Base-by-base conservation (phyloP, 2,329 filamentous ascomycete genomes). In the Exutisphaerella laricina region DNA sequence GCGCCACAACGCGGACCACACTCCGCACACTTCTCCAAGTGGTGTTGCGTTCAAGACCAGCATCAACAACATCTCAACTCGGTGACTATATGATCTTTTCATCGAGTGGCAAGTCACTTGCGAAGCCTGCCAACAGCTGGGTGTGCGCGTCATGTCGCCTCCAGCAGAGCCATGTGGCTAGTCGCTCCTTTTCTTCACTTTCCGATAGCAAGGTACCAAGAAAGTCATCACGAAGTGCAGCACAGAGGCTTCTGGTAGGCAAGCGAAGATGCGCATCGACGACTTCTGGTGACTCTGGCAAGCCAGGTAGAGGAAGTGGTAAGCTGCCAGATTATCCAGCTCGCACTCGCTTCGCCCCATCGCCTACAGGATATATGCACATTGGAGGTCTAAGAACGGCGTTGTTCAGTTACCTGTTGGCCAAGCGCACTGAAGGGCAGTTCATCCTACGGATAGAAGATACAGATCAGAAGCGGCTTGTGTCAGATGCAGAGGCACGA, bases 371-470 rank as follows among this genome's bases (percentile, higher is more conserved):
- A 1, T 89, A 90, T 58, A 74, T 98, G 17, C 92, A 98, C 66
- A 73, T 98, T 9, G 92, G 92, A 3, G 95, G 89, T 0, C 66
- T 98, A 25, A 77, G 92, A 45, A 98, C 92, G 0, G 94, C 94
- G 0, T 68, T 98, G n/a, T 97, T 88, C 70, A 97, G 95, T 59
- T 96, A 90, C 55, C 71, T 98, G 4, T 74, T 94, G n/a, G 89
- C 92, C 0, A 85, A 82, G 58, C 80, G 84, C 2, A 95, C 92
- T 0, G 82, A 84, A 4, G 92, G 92, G 5, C 84, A 94, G 62
- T 98, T 98, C 58, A 68, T 98, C 8, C 70, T 98, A 37, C 80
- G 92, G 7, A 81, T 98, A 50, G 92, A 98, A 69, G 92, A 98
- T 64, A 98, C 92, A 4, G 92, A 97, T 66, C 85, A 92, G 85